These are phyloP conservation scores for Scutellospora calospora DNA, from an alignment of 371 early-diverging fungal genomes.

Conservation along the genomic window DNA sequence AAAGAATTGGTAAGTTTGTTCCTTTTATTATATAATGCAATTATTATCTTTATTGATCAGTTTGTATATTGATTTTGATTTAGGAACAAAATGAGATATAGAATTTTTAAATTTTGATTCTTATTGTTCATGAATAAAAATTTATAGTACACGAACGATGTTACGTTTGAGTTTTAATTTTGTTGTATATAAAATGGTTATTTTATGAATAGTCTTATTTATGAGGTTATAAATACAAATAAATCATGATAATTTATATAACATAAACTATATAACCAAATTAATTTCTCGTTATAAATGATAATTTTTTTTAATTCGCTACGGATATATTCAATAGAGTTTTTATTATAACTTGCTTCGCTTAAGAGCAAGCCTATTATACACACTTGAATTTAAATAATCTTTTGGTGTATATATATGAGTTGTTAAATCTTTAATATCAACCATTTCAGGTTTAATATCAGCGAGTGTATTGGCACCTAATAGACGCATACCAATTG, in stretches of 20 bases:
- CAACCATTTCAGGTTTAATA: conserved; percentile 67
- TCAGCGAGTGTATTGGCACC: conserved; percentile 70
- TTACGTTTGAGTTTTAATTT: too few species aligned
- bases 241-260: background rate
- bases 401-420: conserved; percentile 59
- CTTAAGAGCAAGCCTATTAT: conserved; percentile 57
- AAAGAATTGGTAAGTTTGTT: conserved; percentile 57
- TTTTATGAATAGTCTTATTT: too few species aligned
- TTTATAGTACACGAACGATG: too few species aligned
- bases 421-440: conserved; percentile 61
- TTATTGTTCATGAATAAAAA: too few species aligned
- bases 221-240: background rate
- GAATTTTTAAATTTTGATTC: background rate
- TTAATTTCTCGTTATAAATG: too few species aligned
- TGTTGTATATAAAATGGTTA: too few species aligned
- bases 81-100: background rate
- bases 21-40: too few species aligned
- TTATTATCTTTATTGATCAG: too few species aligned
- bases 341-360: conserved; percentile 39
- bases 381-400: conserved; percentile 53
- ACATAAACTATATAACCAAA: background rate
- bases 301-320: too few species aligned
- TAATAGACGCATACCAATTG: conserved; percentile 79
- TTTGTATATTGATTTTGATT: too few species aligned
- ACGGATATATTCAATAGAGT: background rate